Conservation (phyloP, 345 rosid species). For the Eucalyptus coolabah region DNA sequence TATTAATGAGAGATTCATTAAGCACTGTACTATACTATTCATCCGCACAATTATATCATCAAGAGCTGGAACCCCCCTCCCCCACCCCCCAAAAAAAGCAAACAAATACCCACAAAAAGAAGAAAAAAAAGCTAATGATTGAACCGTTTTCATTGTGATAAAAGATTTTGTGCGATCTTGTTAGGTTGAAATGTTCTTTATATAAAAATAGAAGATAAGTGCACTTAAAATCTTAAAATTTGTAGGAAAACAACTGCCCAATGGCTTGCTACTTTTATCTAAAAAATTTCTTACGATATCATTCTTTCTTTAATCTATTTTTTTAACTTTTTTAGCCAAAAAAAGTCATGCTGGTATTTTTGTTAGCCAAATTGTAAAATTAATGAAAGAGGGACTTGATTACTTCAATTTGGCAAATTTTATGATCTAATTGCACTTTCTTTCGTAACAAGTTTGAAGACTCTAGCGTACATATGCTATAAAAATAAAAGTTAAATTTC, state of each 20-base stretch:
- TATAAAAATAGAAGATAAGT: background rate
- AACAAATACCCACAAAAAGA: no score
- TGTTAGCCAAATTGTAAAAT: background rate
- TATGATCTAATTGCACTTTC: background rate
- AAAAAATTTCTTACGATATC: background rate
- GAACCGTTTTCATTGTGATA: background rate
- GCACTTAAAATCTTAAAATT: background rate
- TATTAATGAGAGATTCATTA: background rate
- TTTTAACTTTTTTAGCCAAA: no score
- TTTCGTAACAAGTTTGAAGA: no score
- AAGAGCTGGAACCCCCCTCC: background rate
- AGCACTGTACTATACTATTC: background rate
- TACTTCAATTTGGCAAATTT: background rate
- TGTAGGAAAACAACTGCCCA: accelerated
- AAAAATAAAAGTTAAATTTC: background rate
- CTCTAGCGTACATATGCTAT: background rate
- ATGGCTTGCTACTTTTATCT: background rate
- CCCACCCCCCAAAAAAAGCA: no score
- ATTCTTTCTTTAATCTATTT: background rate
- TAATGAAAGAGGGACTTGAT: background rate
- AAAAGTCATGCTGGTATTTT: background rate
- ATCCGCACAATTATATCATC: background rate
- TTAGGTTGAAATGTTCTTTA: background rate
- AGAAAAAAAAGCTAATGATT: background rate
- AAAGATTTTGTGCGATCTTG: no score